Evolutionary conservation across 306 rosid genomes (phyloP), one percentile per base, ranked within the genome.

Genomic region (Prunus padus): DNA sequence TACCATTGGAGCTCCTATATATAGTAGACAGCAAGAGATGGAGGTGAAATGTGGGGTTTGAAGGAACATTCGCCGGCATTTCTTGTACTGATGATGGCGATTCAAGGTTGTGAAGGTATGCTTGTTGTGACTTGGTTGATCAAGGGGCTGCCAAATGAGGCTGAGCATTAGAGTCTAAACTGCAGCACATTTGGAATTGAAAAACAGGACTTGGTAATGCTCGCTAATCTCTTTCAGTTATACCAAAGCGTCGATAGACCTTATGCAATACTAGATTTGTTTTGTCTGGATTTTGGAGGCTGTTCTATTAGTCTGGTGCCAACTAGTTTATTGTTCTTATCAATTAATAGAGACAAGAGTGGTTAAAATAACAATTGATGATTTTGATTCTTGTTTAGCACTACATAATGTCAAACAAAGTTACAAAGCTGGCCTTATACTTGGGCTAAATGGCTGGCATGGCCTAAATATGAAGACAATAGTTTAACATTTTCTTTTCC

Each of bases 91-190:
- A 30, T 8, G 11, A 22, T n/a, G 13, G 8, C 19, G 46, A 64
- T 8, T 64, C 23, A 8, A 64, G 69, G 44, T 28, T 61, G 47
- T 3, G 57, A 68, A 68, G 59, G 31, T 15, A 47, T 55, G 33
- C n/a, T 68, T 68, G 73, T 46, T 25, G 57, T 15, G 54, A 68
- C 42, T 68, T 47, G 60, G 22, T 46, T 47, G 3, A 23, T 25
- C 23, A 28, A 69, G 51, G 45, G n/a, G 28, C 18, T 16, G 33
- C 74, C 62, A 70, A 69, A 70, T 52, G n/a, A 20, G 25, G 74
- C 20, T 51, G 46, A 3, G 74, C 28, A 51, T 70, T 15, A 66
- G 62, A 51, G 74, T 51, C 51, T 51, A 28, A 6, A 49, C 5
- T 51, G 45, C 47, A 18, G 18, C 23, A 51, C 8, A 50, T 70